Evolutionary conservation across 2,329 filamentous ascomycete genomes (phyloP), one percentile per base, ranked within the genome.

Genomic region (Colletotrichum sp.): DNA sequence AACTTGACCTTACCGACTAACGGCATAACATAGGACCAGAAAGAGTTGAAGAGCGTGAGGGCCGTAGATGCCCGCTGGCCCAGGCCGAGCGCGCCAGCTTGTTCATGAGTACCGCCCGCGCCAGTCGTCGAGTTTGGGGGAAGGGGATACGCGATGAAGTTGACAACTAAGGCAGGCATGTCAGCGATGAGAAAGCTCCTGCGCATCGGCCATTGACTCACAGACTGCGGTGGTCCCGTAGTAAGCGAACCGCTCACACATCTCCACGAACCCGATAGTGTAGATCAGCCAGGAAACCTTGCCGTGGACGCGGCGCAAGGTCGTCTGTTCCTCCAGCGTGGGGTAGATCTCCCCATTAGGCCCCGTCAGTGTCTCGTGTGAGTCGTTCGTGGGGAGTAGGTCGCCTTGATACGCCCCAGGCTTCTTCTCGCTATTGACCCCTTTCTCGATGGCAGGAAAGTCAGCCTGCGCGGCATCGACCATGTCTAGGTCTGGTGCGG

Each of bases 181-280:
- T 71, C 78, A 90, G 87, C 16, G 13, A 28, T 6, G 7, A 28
- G 0, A 18, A 59, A 10, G 24, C 0, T 0, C 55, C 21, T 28
- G 55, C 2, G 14, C 13, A 21, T 59, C 16, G 88, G 90, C 77
- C 5, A 8, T 1, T 32, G 89, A 90, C 81, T 87, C 86, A 79
- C 89, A 93, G 55, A 92, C 87, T 67, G 90, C 88, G 18, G 89
- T 90, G 10, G 90, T 91, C 52, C 92, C 92, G 80, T 93, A 93
- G 85, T 92, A 93, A 7, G 90, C 90, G 80, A 93, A 93, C 21
- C 91, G 88, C 82, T 93, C 92, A 83, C 90, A 92, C 63, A 93
- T 81, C 83, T 94, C 92, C 61, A 93, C 89, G 78, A 93, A 91
- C 3, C 90, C 91, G 70, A 94, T 87, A 7, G 89, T 92, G 81